Evolutionary conservation across 345 rosid genomes (phyloP).

Genomic region (Orychophragmus violaceus): DNA sequence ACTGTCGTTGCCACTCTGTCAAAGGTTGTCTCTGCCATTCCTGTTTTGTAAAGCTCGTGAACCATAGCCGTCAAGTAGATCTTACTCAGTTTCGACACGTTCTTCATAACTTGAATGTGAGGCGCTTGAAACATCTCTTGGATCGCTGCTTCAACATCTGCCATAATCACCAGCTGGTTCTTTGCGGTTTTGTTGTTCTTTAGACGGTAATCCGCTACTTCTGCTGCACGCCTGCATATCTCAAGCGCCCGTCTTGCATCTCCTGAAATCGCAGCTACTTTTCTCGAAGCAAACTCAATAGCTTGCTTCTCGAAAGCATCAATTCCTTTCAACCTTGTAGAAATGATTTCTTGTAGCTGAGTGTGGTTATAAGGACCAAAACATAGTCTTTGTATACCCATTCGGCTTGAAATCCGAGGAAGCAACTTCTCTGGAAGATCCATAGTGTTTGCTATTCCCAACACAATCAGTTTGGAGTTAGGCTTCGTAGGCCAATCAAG

Average conservation of each 20-base stretch:
- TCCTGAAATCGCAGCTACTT: constrained; percentile 97
- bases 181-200: constrained; percentile 46
- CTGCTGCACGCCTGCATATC: constrained; percentile 98
- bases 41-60: constrained; percentile 87
- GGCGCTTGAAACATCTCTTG: constrained; percentile 99
- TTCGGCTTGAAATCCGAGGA: constrained; percentile 92
- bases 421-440: constrained; percentile 97
- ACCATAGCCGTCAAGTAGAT: constrained; percentile 93
- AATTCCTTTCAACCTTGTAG: constrained; percentile 68
- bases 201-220: constrained; percentile 65
- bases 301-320: constrained; percentile 91
- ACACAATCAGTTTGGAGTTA: constrained; percentile 71
- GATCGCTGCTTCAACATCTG: constrained; percentile 82
- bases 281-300: constrained; percentile 90
- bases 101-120: constrained; percentile 91
- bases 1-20: constrained; percentile 84
- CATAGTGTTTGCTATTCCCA: constrained; percentile 98
- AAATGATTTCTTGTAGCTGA: constrained; percentile 94
- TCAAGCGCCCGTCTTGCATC: constrained; percentile 97
- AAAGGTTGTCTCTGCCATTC: constrained; percentile 82
- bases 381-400: constrained; percentile 97
- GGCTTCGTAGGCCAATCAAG: constrained; percentile 96
- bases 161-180: constrained; percentile 59
- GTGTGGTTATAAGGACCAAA: constrained; percentile 87
- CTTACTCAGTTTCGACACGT: constrained; percentile 60